Evolutionary conservation across 495 filamentous ascomycete genomes (phyloP), one percentile per base, ranked within the genome.

Genomic region (Aspergillus campestris): DNA sequence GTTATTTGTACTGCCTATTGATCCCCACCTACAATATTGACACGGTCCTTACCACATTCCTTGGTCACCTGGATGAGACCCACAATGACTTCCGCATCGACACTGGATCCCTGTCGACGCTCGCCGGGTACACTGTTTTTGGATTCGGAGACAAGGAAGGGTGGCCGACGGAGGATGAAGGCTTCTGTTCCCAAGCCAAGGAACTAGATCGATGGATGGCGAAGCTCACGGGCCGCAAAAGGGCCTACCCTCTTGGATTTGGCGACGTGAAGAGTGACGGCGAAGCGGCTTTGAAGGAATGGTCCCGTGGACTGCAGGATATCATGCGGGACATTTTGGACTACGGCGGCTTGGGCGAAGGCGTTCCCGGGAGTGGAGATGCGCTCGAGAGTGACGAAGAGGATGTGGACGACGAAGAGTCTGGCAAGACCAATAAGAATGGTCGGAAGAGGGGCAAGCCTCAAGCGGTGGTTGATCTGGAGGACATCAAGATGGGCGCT

Each of bases 21-120:
- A 56, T 94, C 9, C 92, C 91, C 3, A 84, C 81, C 31, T 97
- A 95, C 65, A 89, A 96, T 58, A 94, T 95, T 48, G 89, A 95
- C 55, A 90, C 84, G 27, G 78, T 91, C 11, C 77, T 92, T 49
- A 81, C 86, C 59, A 85, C 73, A 12, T 87, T 96, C 58, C 65
- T 96, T 10, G 75, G 81, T 40, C 87, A 96, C 61, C 64, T 97
- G 9, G 71, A 82, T 53, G 91, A 97, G 55, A 97, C 89, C 0
- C 90, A 96, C 56, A 75, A 96, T 65, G 91, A 97, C 62, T 96
- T 96, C 67, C 81, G 91, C 13, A 92, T 97, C 48, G 89, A 95
- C 59, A 95, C 89, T 0, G 83, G 86, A 1, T 84, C 92, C 0
- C 62, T 97, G 34, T 82, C 83, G 0, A 66, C 66, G 8, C 64